Evolutionary conservation across 2,329 filamentous ascomycete genomes (phyloP).

Genomic region (Zymoseptoria tritici): DNA sequence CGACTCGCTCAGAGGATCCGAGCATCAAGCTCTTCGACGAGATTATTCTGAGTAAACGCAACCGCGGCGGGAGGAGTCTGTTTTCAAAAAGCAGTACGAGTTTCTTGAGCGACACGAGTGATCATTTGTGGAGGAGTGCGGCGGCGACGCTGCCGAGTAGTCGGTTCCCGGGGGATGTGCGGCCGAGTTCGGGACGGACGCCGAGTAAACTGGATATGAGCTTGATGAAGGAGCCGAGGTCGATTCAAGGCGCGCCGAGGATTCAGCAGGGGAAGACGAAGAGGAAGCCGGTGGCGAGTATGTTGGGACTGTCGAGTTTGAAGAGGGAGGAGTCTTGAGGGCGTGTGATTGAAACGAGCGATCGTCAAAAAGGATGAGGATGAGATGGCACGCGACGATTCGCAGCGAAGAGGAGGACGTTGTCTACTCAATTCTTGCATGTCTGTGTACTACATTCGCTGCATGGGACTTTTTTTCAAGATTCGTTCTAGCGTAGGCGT

Average conservation of each 20-base stretch:
- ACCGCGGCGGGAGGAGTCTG: slow-evolving; percentile 58
- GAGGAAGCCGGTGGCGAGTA: slow-evolving; percentile 42
- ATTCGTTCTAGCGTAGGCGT: background rate
- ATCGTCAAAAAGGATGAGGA: background rate
- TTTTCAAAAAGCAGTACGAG: slow-evolving; percentile 53
- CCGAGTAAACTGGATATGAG: slow-evolving; percentile 78
- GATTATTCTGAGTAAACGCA: slow-evolving; percentile 71
- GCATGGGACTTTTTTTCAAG: background rate
- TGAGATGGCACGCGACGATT: background rate
- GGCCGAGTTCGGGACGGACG: slow-evolving; percentile 51
- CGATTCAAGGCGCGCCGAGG: slow-evolving; percentile 78
- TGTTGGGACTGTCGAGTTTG: slow-evolving; percentile 23
- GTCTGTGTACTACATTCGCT: background rate
- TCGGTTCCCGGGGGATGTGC: slow-evolving; percentile 52
- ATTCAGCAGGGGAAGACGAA: slow-evolving; percentile 44
- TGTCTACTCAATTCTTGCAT: background rate
- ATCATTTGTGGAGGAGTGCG: slow-evolving; percentile 71
- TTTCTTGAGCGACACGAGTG: slow-evolving; percentile 64
- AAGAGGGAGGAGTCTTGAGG: background rate
- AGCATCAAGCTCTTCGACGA: slow-evolving; percentile 73
- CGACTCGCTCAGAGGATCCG: slow-evolving; percentile 52
- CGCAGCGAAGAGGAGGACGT: background rate
- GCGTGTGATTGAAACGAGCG: too few relatives aligned
- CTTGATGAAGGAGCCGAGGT: slow-evolving; percentile 85
- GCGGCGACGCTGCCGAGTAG: slow-evolving; percentile 50